Base-by-base conservation (phyloP, 257 asterid genomes). In the Nicotiana paniculata region DNA sequence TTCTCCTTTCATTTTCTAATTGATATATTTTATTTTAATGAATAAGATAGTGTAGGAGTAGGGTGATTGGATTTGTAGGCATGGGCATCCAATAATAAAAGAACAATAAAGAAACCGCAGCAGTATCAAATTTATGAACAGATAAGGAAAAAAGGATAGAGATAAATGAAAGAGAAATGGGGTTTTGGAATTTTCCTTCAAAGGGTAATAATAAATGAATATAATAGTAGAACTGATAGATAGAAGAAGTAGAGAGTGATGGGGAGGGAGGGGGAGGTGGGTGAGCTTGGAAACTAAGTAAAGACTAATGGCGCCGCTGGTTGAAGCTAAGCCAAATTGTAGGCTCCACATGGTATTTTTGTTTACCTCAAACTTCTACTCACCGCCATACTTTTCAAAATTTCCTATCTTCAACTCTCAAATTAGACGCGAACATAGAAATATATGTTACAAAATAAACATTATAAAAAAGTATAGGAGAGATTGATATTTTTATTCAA, bases 241-340 rank as follows among this genome's bases (percentile, higher is more conserved):
- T 72, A 33, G 21, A 72, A 72, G 46, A 35, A 37, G 48, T 48
- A 12, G 57, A 62, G 33, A 16, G 65, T 18, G 30, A 5, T 62
- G 13, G 15, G 39, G 57, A 46, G 11, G 46, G 30, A 1, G 30
- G 33, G 33, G 3, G 53, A 72, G 85, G 81, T 82, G 85, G 85
- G 76, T 84, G 90, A 82, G 85, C 90, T 84, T 87, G 75, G 88
- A 81, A 89, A 85, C 88, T 9, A 89, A 87, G 89, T 78, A 82
- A 83, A 82, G 82, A 85, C 85, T 76, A 59, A n/a, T 33, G 86
- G 85, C 89, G 86, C 89, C 87, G 83, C 90, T 66, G 30, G 46
- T 69, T 61, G 79, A 59, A 13, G 4, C 35, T 3, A 32, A 32
- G 58, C 58, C 3, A 10, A 28, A 62, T 4, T 1, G 77, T 80